phyloP scores from a whole-genome alignment of 371 early-diverging fungal genomes.

The Massospora cicadina region DNA sequence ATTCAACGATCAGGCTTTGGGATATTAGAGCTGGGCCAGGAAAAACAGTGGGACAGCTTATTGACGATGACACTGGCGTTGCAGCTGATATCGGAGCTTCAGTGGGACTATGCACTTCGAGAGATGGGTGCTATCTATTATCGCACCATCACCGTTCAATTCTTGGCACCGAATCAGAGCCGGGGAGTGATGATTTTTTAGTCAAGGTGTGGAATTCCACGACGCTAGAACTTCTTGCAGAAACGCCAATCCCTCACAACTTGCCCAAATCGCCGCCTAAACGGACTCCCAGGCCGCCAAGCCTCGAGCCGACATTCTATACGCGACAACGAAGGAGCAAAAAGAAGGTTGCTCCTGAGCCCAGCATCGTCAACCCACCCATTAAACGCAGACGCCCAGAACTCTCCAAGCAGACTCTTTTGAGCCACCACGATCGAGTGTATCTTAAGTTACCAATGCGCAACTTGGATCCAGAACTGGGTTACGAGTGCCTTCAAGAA shows the following conservation, averaged over 20 bases:
- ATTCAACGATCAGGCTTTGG: not conserved
- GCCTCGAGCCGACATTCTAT: not conserved
- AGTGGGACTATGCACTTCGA: not conserved
- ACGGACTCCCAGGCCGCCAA: not conserved
- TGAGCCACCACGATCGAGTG: not conserved
- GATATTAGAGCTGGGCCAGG: not conserved
- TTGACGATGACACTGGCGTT: not conserved
- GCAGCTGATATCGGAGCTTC: not conserved
- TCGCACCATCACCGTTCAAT: not conserved
- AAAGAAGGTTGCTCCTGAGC: not conserved
- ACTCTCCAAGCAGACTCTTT: not conserved
- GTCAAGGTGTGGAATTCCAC: not conserved
- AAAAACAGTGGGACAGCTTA: not conserved
- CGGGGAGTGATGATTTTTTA: not conserved
- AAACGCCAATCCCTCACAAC: not conserved
- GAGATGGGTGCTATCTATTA: not conserved
- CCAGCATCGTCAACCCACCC: not conserved
- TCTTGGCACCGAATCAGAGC: not conserved
- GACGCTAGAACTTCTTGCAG: not conserved
- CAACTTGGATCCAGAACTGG: not conserved
- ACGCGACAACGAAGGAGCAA: not conserved
- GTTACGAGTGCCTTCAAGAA: not conserved
- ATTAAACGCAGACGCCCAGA: not conserved
- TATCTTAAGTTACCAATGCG: not conserved
- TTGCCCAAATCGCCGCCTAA: not conserved